A percentile compares a stretch with the other conserved stretches of the same genome.
Evolutionary conservation across 2,329 filamentous ascomycete genomes (phyloP).

Genomic region (Fusarium subtropicale): DNA sequence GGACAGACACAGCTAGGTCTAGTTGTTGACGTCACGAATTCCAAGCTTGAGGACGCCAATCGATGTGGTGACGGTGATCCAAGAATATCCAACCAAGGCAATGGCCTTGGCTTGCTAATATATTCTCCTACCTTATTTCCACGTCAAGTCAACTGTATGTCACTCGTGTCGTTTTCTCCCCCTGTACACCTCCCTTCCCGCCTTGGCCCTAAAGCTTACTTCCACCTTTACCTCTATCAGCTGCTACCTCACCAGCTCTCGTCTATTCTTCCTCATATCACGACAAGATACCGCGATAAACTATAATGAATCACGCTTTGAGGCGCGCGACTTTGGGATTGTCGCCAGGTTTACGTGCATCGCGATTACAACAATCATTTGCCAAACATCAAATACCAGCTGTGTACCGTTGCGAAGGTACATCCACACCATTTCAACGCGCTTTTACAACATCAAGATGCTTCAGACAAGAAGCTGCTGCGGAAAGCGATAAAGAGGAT

Average conservation of each 20-base stretch:
- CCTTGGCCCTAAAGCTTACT: slow-evolving; percentile 26
- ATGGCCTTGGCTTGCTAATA: slow-evolving; percentile 5
- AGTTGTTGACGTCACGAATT: slow-evolving; percentile 31
- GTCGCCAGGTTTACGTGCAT: slow-evolving; percentile 24
- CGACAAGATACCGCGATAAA: not conserved
- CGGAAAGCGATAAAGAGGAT: not conserved
- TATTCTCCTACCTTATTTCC: slow-evolving; percentile 29
- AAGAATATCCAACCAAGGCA: slow-evolving; percentile 4
- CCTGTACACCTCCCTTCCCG: slow-evolving; percentile 1
- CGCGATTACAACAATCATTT: slow-evolving; percentile 10
- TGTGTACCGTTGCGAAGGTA: slow-evolving; percentile 8
- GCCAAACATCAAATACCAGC: slow-evolving; percentile 9
- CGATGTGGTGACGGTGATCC: slow-evolving; percentile 26
- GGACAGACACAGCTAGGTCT: slow-evolving; percentile 20
- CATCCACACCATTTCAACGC: slow-evolving; percentile 16
- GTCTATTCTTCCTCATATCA: not conserved
- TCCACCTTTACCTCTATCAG: not conserved
- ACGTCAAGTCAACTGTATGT: not conserved
- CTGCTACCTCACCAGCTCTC: not conserved
- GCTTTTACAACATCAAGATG: slow-evolving; percentile 39
- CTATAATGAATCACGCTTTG: slow-evolving; percentile 39
- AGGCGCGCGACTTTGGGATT: slow-evolving; percentile 34
- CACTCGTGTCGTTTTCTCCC: not conserved
- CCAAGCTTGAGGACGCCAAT: slow-evolving; percentile 9
- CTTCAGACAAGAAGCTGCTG: slow-evolving; percentile 22